Percentiles rank a stretch among this genome's conserved stretches.
Conservation (phyloP, 169 alveolate species). For the Cryptosporidium parvum region DNA sequence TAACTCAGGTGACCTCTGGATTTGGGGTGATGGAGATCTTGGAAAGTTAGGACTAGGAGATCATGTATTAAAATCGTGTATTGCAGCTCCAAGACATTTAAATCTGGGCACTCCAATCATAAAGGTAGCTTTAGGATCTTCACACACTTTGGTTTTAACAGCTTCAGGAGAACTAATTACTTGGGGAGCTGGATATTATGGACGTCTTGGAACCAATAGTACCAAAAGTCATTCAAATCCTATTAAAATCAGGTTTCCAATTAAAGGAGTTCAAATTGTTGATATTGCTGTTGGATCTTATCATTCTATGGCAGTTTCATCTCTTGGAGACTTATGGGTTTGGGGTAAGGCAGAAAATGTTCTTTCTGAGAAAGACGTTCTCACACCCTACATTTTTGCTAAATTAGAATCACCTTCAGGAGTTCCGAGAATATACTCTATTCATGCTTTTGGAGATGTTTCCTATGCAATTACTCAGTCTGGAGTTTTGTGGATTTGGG, state of each 20-base stretch:
- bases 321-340: constrained; percentile 78
- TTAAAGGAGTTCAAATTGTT: constrained; percentile 47
- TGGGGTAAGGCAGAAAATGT: constrained; percentile 77
- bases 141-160: constrained; percentile 84
- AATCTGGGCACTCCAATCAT: constrained; percentile 80
- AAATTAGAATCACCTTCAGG: constrained; percentile 78
- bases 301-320: constrained; percentile 79
- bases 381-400: constrained; percentile 66
- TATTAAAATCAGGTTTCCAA: constrained; percentile 73
- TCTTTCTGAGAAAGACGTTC: constrained; percentile 34
- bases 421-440: constrained; percentile 45
- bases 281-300: constrained; percentile 77
- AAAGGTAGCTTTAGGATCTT: constrained; percentile 84
- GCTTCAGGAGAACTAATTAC: constrained; percentile 82
- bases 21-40: constrained; percentile 89
- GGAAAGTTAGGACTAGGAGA: constrained; percentile 90
- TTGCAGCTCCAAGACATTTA: constrained; percentile 85
- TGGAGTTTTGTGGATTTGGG: constrained; percentile 58
- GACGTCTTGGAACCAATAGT: constrained; percentile 78
- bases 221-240: constrained; percentile 78
- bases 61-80: constrained; percentile 78
- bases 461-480: constrained; percentile 57
- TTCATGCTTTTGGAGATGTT: constrained; percentile 45
- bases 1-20: constrained; percentile 84
- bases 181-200: constrained; percentile 88